phyloP scores from a whole-genome alignment of 768 basidiomycete species.

The Candolleomyces efflorescens region DNA sequence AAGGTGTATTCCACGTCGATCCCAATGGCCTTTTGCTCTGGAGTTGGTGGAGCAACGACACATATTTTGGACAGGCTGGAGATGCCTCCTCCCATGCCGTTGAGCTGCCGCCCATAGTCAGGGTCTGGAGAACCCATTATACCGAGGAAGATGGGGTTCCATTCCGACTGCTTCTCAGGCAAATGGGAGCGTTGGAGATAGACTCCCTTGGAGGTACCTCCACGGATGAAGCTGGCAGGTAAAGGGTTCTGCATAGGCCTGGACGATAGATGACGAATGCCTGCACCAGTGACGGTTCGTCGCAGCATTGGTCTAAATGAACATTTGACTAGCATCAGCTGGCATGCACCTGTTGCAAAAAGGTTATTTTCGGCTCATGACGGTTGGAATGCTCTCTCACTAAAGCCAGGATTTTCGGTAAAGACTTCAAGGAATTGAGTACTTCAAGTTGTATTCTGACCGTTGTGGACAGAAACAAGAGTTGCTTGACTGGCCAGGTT shows the following conservation, averaged over 20 bases:
- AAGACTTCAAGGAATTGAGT: no score
- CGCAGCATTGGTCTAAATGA: not conserved
- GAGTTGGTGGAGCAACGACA: conserved; percentile 51
- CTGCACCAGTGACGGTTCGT: not conserved
- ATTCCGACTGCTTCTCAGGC: conserved; percentile 45
- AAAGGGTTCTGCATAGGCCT: conserved; percentile 30
- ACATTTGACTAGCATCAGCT: not conserved
- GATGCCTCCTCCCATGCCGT: conserved; percentile 80
- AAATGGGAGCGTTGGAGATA: conserved; percentile 55
- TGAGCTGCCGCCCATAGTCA: conserved; percentile 61
- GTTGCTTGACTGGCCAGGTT: no score
- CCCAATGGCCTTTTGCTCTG: conserved; percentile 34
- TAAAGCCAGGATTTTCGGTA: no score
- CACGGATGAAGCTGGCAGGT: conserved; percentile 56
- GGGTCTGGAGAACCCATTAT: conserved; percentile 84
- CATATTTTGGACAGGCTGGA: conserved; percentile 74
- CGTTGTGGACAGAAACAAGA: no score
- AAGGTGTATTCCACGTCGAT: conserved; percentile 58
- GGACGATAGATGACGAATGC: not conserved
- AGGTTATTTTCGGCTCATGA: no score
- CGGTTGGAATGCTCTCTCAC: no score
- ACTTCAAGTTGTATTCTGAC: no score
- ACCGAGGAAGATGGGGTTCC: conserved; percentile 60
- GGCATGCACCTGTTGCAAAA: no score
- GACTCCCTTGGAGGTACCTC: conserved; percentile 77